Evolutionary conservation across 768 basidiomycete genomes (phyloP), one percentile per base, ranked within the genome.

Genomic region (Collybiopsis luxurians): DNA sequence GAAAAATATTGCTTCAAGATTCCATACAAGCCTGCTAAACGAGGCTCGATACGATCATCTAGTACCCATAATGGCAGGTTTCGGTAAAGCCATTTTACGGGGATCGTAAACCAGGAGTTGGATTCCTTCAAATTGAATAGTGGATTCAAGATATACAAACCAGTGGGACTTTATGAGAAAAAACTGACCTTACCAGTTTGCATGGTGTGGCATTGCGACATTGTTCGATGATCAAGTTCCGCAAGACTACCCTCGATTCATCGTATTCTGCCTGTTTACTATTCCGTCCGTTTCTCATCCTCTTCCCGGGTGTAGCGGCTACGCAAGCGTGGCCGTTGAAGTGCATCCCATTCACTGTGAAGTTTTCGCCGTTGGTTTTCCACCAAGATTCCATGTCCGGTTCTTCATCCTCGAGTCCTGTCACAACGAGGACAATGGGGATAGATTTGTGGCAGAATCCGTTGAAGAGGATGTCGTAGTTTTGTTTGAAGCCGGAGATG

Each of bases 401-500:
- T 30, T 28, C 62, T 23, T 72, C 63, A 24, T 72, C 61, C 60
- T 76, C 77, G 3, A 78, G 67, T 38, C 76, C 74, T 1, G 75
- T 77, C 13, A 78, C 52, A 1, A 66, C 71, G 19, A 79, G 53
- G 3, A 73, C 63, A 21, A 73, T 70, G 3, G 77, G 77, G 19
- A 79, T 76, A 42, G 67, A 60, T 44, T 63, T 61, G 34, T 63
- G 65, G 53, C 75, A 77, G 17, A 79, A 69, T 19, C 73, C 67
- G 11, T 74, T 66, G 49, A 58, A 17, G 58, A 77, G 73, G 28
- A 76, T 58, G 27, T 65, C 63, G 66, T 76, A 79, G 49, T 78
- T 79, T 40, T 69, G 66, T 43, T 69, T 64, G 28, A 70, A 58
- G 2, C 68, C 61, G 23, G 69, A 65, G 46, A 64, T 67, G 55